phyloP scores from a whole-genome alignment of 2,329 filamentous ascomycete genomes.

The Sporothrix humicola region DNA sequence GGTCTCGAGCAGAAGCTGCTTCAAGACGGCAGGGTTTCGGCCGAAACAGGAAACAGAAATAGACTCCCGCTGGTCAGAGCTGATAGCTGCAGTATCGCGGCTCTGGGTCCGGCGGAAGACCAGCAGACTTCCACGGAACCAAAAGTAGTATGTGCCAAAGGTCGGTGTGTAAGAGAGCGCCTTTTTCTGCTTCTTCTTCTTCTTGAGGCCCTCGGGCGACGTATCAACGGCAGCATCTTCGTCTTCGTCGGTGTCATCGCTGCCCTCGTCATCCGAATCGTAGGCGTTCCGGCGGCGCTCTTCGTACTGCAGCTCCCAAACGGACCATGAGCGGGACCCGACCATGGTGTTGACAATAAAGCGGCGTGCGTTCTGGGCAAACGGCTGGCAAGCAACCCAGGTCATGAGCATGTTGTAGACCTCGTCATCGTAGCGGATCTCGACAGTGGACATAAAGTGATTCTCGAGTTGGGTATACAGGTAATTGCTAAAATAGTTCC shows the following conservation, averaged over 20 bases:
- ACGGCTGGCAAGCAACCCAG: slow-evolving; percentile 69
- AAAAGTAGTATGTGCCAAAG: slow-evolving; percentile 71
- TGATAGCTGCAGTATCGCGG: slow-evolving; percentile 47
- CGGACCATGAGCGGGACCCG: slow-evolving; percentile 57
- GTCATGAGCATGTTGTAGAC: slow-evolving; percentile 75
- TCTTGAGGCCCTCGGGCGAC: slow-evolving; percentile 25
- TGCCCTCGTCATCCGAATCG: slow-evolving; percentile 49
- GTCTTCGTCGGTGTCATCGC: slow-evolving; percentile 41
- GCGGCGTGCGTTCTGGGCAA: slow-evolving; percentile 62
- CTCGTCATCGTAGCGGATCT: slow-evolving; percentile 72
- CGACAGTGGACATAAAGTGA: slow-evolving; percentile 68
- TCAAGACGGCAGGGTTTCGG: slow-evolving; percentile 64
- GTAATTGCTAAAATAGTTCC: slow-evolving; percentile 59
- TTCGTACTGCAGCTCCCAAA: slow-evolving; percentile 54
- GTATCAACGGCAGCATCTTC: slow-evolving; percentile 36
- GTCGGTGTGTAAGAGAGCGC: slow-evolving; percentile 68
- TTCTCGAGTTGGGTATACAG: slow-evolving; percentile 55
- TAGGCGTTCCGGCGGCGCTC: slow-evolving; percentile 47
- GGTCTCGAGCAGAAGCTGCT: slow-evolving; percentile 66
- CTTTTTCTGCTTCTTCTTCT: slow-evolving; percentile 51
- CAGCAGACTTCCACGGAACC: slow-evolving; percentile 65
- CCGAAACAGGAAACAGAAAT: slow-evolving; percentile 67
- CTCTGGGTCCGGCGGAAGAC: slow-evolving; percentile 61
- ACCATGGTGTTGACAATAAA: slow-evolving; percentile 70
- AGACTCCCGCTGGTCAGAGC: slow-evolving; percentile 56